Base-by-base conservation (phyloP, 805 yeast species). In the Lachancea sp. region DNA sequence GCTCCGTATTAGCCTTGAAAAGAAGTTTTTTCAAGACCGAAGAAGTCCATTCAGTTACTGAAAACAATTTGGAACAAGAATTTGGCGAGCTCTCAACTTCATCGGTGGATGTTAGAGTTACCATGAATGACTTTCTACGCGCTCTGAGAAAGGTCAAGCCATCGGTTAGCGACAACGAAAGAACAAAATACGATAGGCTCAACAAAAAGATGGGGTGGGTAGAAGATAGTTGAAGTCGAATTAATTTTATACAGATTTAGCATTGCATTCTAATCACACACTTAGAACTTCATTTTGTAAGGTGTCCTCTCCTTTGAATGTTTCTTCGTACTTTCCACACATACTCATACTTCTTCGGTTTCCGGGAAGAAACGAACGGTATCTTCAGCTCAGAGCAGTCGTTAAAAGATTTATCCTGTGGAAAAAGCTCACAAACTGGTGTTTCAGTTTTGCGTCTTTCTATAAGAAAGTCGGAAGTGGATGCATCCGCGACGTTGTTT, bases 1-100 rank as follows among this genome's bases (percentile, higher is more conserved):
- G 98, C n/a, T 89, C 95, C 53, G 93, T 89, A 5, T 68, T 78
- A 42, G 95, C 97, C 1, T 72, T 90, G 62, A 85, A 88, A 62
- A 79, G 81, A 62, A 81, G 75, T 55, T 82, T 85, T 52, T 85
- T 84, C 63, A 65, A 66, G 10, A 63, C 64, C 5, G 78, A 75
- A 36, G 68, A 70, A 49, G 55, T 69, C 47, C 65, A 60, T 26
- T 65, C 69, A 10, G 61, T 65, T 17, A 74, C 64, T n/a, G 78
- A 79, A 38, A 78, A 74, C 42, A 57, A 70, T 45, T 60, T 70
- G n/a, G 71, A 71, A 36, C 63, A 64, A 40, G 68, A 65, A 44
- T 63, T 60, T 44, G 71, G 65, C 39, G 69, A 69, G 63, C 54
- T 69, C 49, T 58, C 70, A 64, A 62, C 64, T 59, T 34, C 55